A percentile compares a stretch with the other conserved stretches of the same genome.
Evolutionary conservation across 2,329 filamentous ascomycete genomes (phyloP).

Genomic region (Emmonsia crescens): DNA sequence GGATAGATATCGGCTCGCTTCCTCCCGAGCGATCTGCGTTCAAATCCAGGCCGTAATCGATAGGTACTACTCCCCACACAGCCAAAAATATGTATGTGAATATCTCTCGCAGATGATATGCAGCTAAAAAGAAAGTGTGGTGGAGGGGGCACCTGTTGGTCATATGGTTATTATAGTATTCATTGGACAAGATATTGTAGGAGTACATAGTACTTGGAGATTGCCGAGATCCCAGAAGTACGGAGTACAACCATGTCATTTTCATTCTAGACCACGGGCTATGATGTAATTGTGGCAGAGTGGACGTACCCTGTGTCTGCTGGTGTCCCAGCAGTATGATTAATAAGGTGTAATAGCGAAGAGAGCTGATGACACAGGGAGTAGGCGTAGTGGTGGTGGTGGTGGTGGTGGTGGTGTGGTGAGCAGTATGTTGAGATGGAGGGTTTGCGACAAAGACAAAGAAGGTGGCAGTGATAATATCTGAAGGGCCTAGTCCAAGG

Average conservation of each 20-base stretch:
- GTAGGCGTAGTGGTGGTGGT: not conserved
- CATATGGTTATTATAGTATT: slow-evolving; percentile 1
- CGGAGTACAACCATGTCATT: not conserved
- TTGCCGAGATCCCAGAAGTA: not conserved
- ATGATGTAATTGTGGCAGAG: slow-evolving; percentile 5
- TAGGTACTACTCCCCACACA: not conserved
- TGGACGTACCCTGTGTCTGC: not conserved
- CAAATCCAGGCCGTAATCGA: not conserved
- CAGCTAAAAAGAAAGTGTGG: not conserved
- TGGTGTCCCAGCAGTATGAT: not conserved
- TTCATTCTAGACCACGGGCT: not conserved
- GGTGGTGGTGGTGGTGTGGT: not conserved
- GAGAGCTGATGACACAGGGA: not conserved
- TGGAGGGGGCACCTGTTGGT: not conserved
- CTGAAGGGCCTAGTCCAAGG: not conserved
- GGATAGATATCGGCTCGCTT: slow-evolving; percentile 3
- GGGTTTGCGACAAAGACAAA: not conserved
- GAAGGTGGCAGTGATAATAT: not conserved
- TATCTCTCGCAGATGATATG: slow-evolving; percentile 4
- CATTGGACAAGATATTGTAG: not conserved
- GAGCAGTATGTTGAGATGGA: not conserved
- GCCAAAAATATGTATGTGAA: not conserved
- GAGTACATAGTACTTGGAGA: not conserved
- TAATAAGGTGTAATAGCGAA: not conserved
- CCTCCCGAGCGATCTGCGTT: slow-evolving; percentile 1